phyloP scores from a whole-genome alignment of 2,329 filamentous ascomycete genomes.

The Colletotrichum musicola region DNA sequence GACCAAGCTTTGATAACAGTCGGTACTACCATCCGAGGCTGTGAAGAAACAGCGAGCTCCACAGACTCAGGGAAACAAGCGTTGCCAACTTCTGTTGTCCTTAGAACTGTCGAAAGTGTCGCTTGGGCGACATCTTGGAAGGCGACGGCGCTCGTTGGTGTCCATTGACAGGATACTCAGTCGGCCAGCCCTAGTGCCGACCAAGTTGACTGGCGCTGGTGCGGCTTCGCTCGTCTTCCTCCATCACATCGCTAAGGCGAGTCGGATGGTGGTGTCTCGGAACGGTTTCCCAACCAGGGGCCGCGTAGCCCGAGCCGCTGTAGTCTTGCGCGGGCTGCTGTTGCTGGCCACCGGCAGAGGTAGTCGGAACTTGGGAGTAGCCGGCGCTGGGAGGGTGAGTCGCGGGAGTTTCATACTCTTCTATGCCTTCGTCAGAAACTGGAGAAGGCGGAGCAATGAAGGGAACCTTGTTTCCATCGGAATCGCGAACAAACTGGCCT shows the following conservation, averaged over 20 bases:
- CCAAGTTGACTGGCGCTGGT: conserved; percentile 73
- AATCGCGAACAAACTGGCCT: conserved; percentile 72
- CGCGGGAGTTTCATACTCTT: conserved; percentile 69
- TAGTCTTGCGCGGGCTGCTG: conserved; percentile 66
- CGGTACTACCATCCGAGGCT: background rate
- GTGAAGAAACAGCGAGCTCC: background rate
- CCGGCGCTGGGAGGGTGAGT: conserved; percentile 53
- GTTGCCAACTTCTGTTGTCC: conserved; percentile 3
- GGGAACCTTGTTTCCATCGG: conserved; percentile 70
- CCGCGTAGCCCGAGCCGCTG: conserved; percentile 73
- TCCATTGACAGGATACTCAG: background rate
- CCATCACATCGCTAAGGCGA: conserved; percentile 86
- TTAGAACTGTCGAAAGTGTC: background rate
- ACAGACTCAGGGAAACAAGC: background rate
- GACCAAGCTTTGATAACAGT: background rate
- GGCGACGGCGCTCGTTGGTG: background rate
- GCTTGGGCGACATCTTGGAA: background rate
- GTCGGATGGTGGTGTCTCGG: conserved; percentile 89
- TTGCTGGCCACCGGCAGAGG: conserved; percentile 50
- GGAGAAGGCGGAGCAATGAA: conserved; percentile 61
- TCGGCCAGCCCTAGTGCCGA: conserved; percentile 17
- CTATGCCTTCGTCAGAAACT: conserved; percentile 65
- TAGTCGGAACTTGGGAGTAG: conserved; percentile 47
- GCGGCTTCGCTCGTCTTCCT: conserved; percentile 84
- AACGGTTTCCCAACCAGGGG: conserved; percentile 80